A percentile compares a stretch with the other conserved stretches of the same genome.
phyloP scores from a whole-genome alignment of 2,329 filamentous ascomycete species.

The Shiraia bambusicola region DNA sequence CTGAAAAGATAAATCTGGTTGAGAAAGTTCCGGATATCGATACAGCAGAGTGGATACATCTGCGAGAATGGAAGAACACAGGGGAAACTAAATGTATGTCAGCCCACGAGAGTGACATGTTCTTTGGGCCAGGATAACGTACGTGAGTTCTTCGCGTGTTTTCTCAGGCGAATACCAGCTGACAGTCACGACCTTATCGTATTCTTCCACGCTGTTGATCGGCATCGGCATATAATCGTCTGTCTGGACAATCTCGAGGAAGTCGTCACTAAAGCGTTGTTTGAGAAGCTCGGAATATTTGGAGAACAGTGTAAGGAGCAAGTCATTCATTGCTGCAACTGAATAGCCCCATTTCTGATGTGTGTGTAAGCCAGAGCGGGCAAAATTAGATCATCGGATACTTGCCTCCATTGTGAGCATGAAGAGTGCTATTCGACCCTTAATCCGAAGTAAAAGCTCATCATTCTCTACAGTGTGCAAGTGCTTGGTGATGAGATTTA shows the following conservation, averaged over 20 bases:
- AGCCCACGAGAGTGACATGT: constrained; percentile 12
- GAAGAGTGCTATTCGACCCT: constrained; percentile 88
- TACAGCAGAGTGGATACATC: constrained; percentile 98
- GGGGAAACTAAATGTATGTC: constrained; percentile 66
- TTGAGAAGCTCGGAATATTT: constrained; percentile 93
- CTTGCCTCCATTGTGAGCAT: constrained; percentile 95
- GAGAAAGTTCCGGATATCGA: constrained; percentile 94
- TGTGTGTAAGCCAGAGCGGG: constrained; percentile 8
- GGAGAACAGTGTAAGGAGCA: constrained; percentile 85
- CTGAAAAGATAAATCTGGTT: constrained; percentile 99
- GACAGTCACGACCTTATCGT: constrained; percentile 92
- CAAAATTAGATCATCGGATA: not conserved
- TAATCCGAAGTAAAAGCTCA: constrained; percentile 89
- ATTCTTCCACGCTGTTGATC: constrained; percentile 85
- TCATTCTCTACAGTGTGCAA: constrained; percentile 81
- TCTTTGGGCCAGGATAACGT: constrained; percentile 32
- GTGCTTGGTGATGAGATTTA: constrained; percentile 77
- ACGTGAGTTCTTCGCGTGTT: constrained; percentile 71
- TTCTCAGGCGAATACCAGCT: constrained; percentile 94
- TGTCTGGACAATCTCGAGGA: constrained; percentile 85
- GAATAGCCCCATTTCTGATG: constrained; percentile 83
- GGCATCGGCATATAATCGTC: constrained; percentile 99
- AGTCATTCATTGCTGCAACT: constrained; percentile 75
- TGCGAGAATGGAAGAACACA: constrained; percentile 97
- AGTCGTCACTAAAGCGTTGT: constrained; percentile 89